Conservation (phyloP, 805 yeast genomes). For the Schizosaccharomyces cryophilus region DNA sequence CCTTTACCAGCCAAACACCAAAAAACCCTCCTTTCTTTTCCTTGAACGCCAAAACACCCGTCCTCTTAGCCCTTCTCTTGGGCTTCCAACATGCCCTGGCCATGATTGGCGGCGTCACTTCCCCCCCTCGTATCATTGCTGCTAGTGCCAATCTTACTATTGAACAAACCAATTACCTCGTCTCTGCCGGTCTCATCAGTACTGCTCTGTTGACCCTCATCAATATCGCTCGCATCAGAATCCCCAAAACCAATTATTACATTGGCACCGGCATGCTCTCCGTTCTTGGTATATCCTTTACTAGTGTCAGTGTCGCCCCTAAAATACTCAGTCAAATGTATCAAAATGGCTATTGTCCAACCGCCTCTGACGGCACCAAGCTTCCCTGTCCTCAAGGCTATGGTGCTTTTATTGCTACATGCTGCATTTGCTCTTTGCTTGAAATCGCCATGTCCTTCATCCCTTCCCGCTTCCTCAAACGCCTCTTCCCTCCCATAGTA, state of each 20-base stretch:
- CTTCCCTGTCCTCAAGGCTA: constrained; percentile 77
- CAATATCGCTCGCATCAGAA: constrained; percentile 38
- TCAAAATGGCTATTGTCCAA: constrained; percentile 38
- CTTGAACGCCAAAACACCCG: constrained; percentile 53
- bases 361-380: constrained; percentile 29
- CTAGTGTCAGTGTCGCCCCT: constrained; percentile 58
- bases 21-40: constrained; percentile 61
- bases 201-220: constrained; percentile 46
- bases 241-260: neutral
- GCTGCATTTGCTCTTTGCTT: constrained; percentile 49
- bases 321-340: constrained; percentile 68
- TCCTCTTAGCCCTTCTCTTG: constrained; percentile 36
- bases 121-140: constrained; percentile 61
- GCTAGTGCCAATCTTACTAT: constrained; percentile 24
- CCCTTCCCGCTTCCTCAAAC: constrained; percentile 49
- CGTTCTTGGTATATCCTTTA: constrained; percentile 78
- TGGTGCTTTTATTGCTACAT: constrained; percentile 66
- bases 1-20: constrained; percentile 25
- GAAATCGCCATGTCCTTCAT: constrained; percentile 52
- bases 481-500: constrained; percentile 65
- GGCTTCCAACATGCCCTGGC: constrained; percentile 77
- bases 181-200: constrained; percentile 46
- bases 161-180: constrained; percentile 32
- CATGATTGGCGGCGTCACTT: constrained; percentile 75
- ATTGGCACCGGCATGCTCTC: constrained; percentile 74